phyloP scores from a whole-genome alignment of 2,329 filamentous ascomycete species.

The Claviceps maximensis region DNA sequence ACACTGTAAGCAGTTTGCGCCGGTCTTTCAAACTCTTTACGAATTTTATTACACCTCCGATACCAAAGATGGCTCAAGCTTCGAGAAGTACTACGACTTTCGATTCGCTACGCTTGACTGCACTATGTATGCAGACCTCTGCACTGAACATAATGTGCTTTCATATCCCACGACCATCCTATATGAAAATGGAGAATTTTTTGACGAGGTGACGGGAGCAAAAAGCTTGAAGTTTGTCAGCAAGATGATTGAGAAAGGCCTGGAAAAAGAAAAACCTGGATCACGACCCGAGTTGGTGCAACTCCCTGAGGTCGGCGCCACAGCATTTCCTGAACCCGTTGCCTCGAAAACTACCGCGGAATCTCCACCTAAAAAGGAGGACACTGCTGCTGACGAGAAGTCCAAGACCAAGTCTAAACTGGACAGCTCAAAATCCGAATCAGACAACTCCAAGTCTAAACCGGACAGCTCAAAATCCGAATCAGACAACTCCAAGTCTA shows the following conservation, averaged over 20 bases:
- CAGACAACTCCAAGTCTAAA: background rate
- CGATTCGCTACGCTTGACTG: conserved; percentile 82
- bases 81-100: conserved; percentile 77
- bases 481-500: conserved; percentile 15
- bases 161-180: conserved; percentile 68
- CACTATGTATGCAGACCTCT: conserved; percentile 67
- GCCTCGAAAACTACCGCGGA: conserved; percentile 18
- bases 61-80: conserved; percentile 47
- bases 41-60: conserved; percentile 90
- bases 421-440: background rate
- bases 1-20: conserved; percentile 70
- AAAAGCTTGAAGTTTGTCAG: conserved; percentile 56
- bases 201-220: conserved; percentile 50
- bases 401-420: no score
- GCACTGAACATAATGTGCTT: conserved; percentile 50
- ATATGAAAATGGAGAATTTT: conserved; percentile 62
- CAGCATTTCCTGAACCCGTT: conserved; percentile 23
- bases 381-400: conserved; percentile 9
- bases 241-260: conserved; percentile 56
- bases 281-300: conserved; percentile 56
- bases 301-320: conserved; percentile 60
- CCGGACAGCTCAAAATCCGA: background rate
- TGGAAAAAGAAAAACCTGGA: conserved; percentile 70
- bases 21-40: conserved; percentile 82
- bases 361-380: conserved; percentile 12